These are phyloP conservation scores for Colletotrichum sp. DNA, from an alignment of 2,329 filamentous ascomycete genomes.

Conservation along the genomic window DNA sequence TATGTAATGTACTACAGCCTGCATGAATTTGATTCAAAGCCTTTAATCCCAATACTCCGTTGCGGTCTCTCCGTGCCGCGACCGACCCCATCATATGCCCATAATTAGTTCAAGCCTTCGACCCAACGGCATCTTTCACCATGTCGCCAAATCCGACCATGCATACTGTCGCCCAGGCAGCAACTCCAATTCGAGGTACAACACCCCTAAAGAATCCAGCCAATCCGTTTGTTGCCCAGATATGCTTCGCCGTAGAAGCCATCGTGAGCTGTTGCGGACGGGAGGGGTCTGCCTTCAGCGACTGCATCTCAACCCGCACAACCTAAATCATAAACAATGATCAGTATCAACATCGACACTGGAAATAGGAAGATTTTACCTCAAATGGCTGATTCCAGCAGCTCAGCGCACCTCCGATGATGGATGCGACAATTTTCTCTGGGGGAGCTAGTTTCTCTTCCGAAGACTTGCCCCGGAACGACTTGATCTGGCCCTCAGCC, in stretches of 20 bases:
- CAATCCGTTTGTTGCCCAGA: neutral
- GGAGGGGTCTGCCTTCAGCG: neutral
- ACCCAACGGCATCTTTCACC: neutral
- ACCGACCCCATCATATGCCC: neutral
- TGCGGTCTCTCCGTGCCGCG: too few species aligned
- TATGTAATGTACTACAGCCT: conserved; percentile 8
- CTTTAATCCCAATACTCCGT: neutral
- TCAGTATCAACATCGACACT: neutral
- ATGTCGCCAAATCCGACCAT: conserved; percentile 6
- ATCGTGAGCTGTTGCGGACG: neutral
- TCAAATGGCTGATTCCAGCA: conserved; percentile 24
- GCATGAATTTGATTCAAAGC: neutral
- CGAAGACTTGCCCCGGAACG: neutral
- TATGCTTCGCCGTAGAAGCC: neutral
- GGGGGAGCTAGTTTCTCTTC: neutral
- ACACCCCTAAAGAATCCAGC: conserved; percentile 1
- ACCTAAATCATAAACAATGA: neutral
- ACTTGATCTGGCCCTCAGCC: conserved; percentile 9
- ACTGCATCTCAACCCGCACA: conserved; percentile 2
- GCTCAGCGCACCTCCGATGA: conserved; percentile 10
- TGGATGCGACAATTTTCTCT: conserved; percentile 16
- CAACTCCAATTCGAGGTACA: neutral
- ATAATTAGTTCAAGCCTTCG: neutral
- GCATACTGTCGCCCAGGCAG: conserved; percentile 8
- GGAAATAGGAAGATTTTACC: neutral